Percentiles rank a stretch among this genome's conserved stretches.
phyloP scores from a whole-genome alignment of 495 filamentous ascomycete genomes.

The Neurospora africana region DNA sequence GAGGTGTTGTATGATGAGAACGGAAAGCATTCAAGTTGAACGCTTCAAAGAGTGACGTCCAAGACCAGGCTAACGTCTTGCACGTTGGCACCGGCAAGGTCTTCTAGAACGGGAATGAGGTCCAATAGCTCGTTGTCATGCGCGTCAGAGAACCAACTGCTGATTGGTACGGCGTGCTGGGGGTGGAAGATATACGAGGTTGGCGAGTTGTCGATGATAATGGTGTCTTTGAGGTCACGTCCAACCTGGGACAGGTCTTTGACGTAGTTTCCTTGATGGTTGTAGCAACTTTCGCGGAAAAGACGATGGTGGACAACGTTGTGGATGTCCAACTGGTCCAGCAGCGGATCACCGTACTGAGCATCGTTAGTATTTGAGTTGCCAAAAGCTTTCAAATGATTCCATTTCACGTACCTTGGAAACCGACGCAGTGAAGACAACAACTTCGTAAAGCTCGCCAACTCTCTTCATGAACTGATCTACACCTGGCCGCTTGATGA shows the following conservation, averaged over 20 bases:
- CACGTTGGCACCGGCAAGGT: constrained; percentile 78
- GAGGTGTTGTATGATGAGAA: constrained; percentile 14
- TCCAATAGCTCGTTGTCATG: constrained; percentile 99
- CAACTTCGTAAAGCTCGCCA: constrained; percentile 94
- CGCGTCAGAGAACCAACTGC: constrained; percentile 99
- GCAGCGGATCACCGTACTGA: constrained; percentile 89
- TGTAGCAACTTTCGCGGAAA: constrained; percentile 97
- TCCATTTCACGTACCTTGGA: constrained; percentile 63
- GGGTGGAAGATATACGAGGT: constrained; percentile 99
- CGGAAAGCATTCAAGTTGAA: constrained; percentile 26
- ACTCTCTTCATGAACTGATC: constrained; percentile 99
- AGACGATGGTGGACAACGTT: constrained; percentile 91
- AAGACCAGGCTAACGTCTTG: constrained; percentile 95
- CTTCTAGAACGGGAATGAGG: constrained; percentile 95
- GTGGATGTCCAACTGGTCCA: constrained; percentile 97
- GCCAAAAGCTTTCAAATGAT: not conserved
- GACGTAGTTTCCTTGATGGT: constrained; percentile 98
- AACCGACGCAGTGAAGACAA: constrained; percentile 97
- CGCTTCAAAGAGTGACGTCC: constrained; percentile 76
- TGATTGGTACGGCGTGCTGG: constrained; percentile 97
- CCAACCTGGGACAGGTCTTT: constrained; percentile 98
- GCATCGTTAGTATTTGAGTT: constrained; percentile 5
- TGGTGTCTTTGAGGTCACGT: constrained; percentile 90
- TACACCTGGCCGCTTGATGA: constrained; percentile 95
- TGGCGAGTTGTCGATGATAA: constrained; percentile 99